Evolutionary conservation across 495 filamentous ascomycete species (phyloP).

Genomic region (Amphirosellinia nigrospora): DNA sequence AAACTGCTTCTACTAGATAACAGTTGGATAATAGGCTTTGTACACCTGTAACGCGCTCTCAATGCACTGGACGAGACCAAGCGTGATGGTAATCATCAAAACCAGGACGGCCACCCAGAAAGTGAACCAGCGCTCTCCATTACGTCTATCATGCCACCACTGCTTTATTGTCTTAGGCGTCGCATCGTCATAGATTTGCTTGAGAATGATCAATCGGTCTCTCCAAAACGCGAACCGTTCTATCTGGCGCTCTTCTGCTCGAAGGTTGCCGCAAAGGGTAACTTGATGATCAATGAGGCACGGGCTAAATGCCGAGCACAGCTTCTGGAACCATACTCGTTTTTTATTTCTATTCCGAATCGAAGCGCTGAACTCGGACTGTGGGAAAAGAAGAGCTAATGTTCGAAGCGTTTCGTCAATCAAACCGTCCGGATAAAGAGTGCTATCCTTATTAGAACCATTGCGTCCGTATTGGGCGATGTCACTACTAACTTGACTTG

Average conservation of each 20-base stretch:
- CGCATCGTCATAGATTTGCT: conserved; percentile 59
- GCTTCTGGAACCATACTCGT: conserved; percentile 19
- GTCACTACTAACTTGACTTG: conserved; percentile 27
- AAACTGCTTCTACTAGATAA: neutral
- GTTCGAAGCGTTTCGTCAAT: conserved; percentile 54
- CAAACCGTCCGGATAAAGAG: conserved; percentile 41
- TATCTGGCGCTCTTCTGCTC: conserved; percentile 33
- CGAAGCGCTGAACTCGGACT: conserved; percentile 33
- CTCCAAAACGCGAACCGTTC: conserved; percentile 57
- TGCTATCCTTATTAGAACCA: conserved; percentile 4
- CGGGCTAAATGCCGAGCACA: neutral
- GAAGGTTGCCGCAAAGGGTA: conserved; percentile 8
- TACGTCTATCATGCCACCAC: conserved; percentile 60
- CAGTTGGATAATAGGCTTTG: conserved; percentile 34
- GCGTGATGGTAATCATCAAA: conserved; percentile 54
- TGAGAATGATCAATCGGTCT: conserved; percentile 58
- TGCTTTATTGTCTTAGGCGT: conserved; percentile 52
- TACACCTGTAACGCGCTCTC: conserved; percentile 48
- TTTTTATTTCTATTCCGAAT: conserved; percentile 36
- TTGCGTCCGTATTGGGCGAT: neutral
- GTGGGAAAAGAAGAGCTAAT: conserved; percentile 52
- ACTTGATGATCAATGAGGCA: conserved; percentile 15
- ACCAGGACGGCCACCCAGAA: conserved; percentile 61
- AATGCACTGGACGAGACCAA: conserved; percentile 57
- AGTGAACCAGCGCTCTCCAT: conserved; percentile 59